Percentiles rank a stretch among this genome's conserved stretches.
Conservation (phyloP, 345 rosid genomes). For the Acer negundo region DNA sequence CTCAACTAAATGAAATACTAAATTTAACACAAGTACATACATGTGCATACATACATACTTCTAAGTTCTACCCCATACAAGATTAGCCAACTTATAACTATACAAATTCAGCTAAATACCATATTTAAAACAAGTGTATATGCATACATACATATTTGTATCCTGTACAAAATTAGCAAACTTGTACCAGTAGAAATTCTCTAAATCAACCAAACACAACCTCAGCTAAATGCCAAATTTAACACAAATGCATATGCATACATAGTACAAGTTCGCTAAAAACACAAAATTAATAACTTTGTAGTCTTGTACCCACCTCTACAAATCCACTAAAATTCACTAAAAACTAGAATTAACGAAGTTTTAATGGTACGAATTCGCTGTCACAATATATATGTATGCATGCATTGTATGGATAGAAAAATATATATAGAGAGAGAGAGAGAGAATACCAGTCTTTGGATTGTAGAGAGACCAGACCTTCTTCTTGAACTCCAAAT, state of each 20-base stretch:
- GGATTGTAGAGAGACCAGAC: slow-evolving; percentile 86
- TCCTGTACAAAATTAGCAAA: too few species aligned
- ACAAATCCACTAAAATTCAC: too few species aligned
- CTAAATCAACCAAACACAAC: neutral
- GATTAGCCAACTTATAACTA: neutral
- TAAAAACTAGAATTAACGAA: neutral
- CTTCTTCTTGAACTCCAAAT: slow-evolving; percentile 70
- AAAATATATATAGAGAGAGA: too few species aligned
- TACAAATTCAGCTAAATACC: neutral
- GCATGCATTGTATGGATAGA: neutral
- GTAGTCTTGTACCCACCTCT: too few species aligned
- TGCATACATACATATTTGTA: too few species aligned
- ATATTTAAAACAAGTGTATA: neutral
- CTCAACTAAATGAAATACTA: neutral
- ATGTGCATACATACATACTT: neutral
- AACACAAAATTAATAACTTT: too few species aligned
- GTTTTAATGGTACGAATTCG: neutral
- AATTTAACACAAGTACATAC: neutral
- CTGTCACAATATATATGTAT: neutral
- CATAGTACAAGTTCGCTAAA: neutral
- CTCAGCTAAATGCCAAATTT: neutral
- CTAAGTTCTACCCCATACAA: neutral
- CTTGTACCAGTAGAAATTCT: neutral
- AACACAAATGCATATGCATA: neutral
- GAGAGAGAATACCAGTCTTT: slow-evolving; percentile 48